Base-by-base conservation (phyloP, 2,329 filamentous ascomycete genomes). In the Phaeomoniella chlamydospora region DNA sequence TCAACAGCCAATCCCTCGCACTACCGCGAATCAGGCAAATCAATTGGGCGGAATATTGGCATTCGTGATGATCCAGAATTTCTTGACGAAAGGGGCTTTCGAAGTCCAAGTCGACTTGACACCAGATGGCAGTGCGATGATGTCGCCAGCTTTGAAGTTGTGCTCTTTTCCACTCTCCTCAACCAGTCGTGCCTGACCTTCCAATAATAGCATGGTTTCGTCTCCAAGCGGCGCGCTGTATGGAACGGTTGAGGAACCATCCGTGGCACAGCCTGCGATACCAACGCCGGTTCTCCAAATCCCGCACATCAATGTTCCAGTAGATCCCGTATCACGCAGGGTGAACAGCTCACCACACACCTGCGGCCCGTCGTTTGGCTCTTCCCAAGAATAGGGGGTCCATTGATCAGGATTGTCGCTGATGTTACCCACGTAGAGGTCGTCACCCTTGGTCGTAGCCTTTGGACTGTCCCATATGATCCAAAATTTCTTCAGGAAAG, bases 401-500 rank as follows among this genome's bases (percentile, higher is more conserved):
- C 34, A 39, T 15, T 39, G 30, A 14, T 37, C 30, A n/a, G 37
- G 37, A 22, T 39, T 37, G 34, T 39, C 37, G 18, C 16, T 26
- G 14, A 37, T 26, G 13, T 39, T 33, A 16, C 19, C 36, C 14
- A 37, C 31, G 15, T 31, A 14, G n/a, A 39, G 29, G 22, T 39
- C 37, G 3, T 15, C 12, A 4, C 33, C 18, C 5, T 13, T 13
- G 13, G 37, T 6, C 6, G 30, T 26, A 3, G 18, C 12, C 10
- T 34, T 16, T n/a, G 18, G 36, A 3, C 37, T 34, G 15, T 39
- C 29, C 37, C 37, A 39, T 33, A 37, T 39, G 29, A 10, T 14
- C 37, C 37, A 37, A 19, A 30, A 39, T 22, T 39, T 37, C 26
- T 39, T 39, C 33, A 39, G 36, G 29, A 39, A 37, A 3, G 37